Base-by-base conservation (phyloP, 2,329 filamentous ascomycete genomes). In the Dichotomopilus funicola region DNA sequence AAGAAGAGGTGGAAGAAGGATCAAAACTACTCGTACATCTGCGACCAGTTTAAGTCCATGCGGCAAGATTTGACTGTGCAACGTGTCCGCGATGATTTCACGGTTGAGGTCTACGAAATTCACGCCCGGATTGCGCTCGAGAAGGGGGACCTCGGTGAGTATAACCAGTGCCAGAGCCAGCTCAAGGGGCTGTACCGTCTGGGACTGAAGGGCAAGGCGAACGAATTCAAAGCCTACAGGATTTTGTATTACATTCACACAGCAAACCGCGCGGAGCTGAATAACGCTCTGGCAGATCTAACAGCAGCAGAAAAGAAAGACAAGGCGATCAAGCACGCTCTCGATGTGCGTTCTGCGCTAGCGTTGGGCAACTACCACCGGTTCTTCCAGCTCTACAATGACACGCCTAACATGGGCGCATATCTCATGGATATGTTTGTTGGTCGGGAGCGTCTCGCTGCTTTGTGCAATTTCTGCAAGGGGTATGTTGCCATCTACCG, bases 361-460 rank as follows among this genome's bases (percentile, higher is more conserved):
- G 92, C 94, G 51, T 78, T 95, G 70, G 91, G 91, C 66, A 97
- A 97, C 75, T 96, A 96, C 72, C 92, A 99, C 75, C 92, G 84
- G 71, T 97, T 99, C 73, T 97, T 99, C 81, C 88, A 89, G 75
- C 82, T 99, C 45, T 99, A 96, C 72, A 83, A 95, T 63, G 87
- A 92, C 70, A 91, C 91, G 31, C 91, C 91, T 50, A 95, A 95
- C 67, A 96, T 99, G 91, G 92, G 94, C 59, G 91, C 88, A 65
- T 97, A 97, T 73, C 82, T 99, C 51, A 95, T 99, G 89, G 94
- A 99, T 76, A 96, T 96, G 89, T 97, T 99, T 77, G 88, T 97
- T 70, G 86, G 86, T 67, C 86, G 94, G 68, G 92, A 99, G 77
- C 89, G 94, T 66, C 82, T 99, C 63, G 86, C 87, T 68, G 94